Evolutionary conservation across 345 rosid genomes (phyloP), one percentile per base, ranked within the genome.

Genomic region (Populus davidiana): DNA sequence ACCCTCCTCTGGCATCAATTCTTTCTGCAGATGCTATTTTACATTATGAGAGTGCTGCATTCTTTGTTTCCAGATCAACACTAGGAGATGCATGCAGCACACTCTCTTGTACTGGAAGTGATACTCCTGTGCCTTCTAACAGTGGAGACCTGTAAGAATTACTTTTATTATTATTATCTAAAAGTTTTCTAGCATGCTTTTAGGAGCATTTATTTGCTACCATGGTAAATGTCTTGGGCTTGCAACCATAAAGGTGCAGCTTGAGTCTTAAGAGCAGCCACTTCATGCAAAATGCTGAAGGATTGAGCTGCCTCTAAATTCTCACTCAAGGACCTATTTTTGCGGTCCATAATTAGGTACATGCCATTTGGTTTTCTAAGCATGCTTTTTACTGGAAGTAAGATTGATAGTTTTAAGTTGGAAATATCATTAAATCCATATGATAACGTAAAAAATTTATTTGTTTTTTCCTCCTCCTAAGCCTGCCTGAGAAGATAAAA

Each of bases 21-120:
- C 83, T 94, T 52, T 81, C 81, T 77, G 84, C 80, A 77, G 87
- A 83, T 81, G 86, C 90, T 81, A 78, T 73, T 54, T 52, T 89
- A 69, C 82, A 87, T 70, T 83, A 81, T 38, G 93, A 90, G 82
- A 86, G 75, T 74, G 85, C 86, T 78, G 82, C 80, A 21, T 91
- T 87, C 77, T 83, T 84, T 77, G 77, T 85, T 31, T 83, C 91
- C 79, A 87, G 96, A 81, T 83, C 84, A 81, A 87, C 89, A 20
- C 61, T 92, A 75, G 97, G 93, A 67, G 94, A 89, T 87, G 90
- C 92, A 54, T 95, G 98, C 79, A 86, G 88, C 73, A 44, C 84
- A 41, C 52, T 71, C 77, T 77, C 78, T 81, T 73, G 76, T 67
- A 29, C 79, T 47, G 77, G 72, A 76, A 83, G 79, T 62, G 88